Evolutionary conservation across 2,329 filamentous ascomycete genomes (phyloP), one percentile per base, ranked within the genome.

Genomic region (Chrysoporthe puriensis): DNA sequence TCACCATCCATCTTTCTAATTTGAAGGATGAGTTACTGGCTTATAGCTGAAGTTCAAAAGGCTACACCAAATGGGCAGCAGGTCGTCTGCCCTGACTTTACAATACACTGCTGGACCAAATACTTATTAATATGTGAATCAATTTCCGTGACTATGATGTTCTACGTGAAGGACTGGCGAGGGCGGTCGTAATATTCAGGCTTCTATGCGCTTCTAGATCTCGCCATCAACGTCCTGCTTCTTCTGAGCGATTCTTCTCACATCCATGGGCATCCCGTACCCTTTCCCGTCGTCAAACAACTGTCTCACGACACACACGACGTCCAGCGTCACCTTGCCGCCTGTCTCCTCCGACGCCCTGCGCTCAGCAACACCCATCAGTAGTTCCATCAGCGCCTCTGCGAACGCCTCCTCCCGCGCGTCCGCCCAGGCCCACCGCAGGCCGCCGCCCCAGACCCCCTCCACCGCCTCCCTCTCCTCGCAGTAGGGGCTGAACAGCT

Each of bases 261-360:
- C 57, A 18, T 60, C 57, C 57, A 60, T 60, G 9, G 57, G 57
- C 57, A 60, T 44, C 57, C 57, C 57, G 8, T 44, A 60, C 16
- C 18, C 11, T 8, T 11, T 26, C 16, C 36, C 36, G 13, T 43
- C 36, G 5, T 13, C 42, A 26, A 21, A 40, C 40, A 60, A 16
- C 57, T 26, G 57, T 21, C 57, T 40, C 4, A 60, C 34, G 8
- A 60, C n/a, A 44, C 57, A 60, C 4, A 60, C 57, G 5, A 60
- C 57, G 32, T 60, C 57, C 34, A 60, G 57, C 57, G 57, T 60
- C 2, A 60, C 34, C 56, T 4, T 40, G 26, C 26, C 54, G 46
- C n/a, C 46, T 9, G 3, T 13, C 7, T 32, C 32, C 34, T 36
- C 56, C 26, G 26, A 26, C 26, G 11, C 34, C 6, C n/a, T 18